Evolutionary conservation across 768 basidiomycete species (phyloP).

Genomic region (Lentinula sp.): DNA sequence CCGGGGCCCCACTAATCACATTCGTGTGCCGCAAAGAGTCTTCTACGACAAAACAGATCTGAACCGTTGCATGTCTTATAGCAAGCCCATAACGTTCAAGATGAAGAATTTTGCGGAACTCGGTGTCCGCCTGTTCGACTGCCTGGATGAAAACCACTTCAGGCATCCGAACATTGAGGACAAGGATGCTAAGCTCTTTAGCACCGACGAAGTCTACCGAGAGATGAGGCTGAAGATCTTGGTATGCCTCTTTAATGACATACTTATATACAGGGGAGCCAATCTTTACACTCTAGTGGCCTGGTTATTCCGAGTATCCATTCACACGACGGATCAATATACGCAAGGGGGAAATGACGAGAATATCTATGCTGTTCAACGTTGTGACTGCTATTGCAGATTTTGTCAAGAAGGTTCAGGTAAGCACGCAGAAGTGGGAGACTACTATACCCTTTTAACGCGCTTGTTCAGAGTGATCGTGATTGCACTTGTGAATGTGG

Average conservation of each 20-base stretch:
- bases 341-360: conserved; percentile 24
- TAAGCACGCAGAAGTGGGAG: conserved; percentile 12
- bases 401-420: conserved; percentile 23
- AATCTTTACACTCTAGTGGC: conserved; percentile 30
- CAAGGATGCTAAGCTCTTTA: not conserved
- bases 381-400: conserved; percentile 24
- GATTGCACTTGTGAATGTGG: conserved; percentile 24
- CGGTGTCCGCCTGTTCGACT: not conserved
- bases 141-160: not conserved
- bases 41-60: not conserved
- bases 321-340: conserved; percentile 31
- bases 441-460: not conserved
- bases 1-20: not conserved
- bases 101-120: not conserved
- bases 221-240: conserved; percentile 19
- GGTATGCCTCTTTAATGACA: conserved; percentile 10
- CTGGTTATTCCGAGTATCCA: conserved; percentile 35
- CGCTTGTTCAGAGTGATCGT: conserved; percentile 8
- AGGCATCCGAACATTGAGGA: not conserved
- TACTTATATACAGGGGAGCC: not conserved
- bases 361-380: conserved; percentile 22
- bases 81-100: conserved; percentile 3
- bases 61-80: not conserved
- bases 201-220: conserved; percentile 11
- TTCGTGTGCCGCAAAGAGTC: not conserved